phyloP scores from a whole-genome alignment of 2,329 filamentous ascomycete genomes.

The Plectosphaerella cucumerina region DNA sequence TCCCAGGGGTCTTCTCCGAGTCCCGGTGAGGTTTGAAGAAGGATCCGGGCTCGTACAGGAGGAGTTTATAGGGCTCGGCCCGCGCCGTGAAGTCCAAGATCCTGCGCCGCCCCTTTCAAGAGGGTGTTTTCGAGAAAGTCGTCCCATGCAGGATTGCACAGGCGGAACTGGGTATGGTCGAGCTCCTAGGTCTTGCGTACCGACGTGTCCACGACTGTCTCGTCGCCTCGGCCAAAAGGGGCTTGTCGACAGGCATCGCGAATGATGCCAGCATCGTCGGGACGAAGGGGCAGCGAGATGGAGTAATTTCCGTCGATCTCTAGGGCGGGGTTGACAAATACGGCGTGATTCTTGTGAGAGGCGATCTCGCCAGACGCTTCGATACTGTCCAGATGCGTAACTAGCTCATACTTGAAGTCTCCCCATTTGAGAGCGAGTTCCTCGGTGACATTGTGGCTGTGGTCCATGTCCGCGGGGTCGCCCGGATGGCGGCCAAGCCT shows the following conservation, averaged over 20 bases:
- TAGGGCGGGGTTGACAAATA: constrained; percentile 20
- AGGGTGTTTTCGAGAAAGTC: constrained; percentile 15
- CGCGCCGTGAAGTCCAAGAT: constrained; percentile 28
- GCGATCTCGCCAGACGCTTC: constrained; percentile 12
- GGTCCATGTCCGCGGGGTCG: too few relatives aligned
- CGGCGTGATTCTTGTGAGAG: constrained; percentile 6
- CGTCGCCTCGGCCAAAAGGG: constrained; percentile 32
- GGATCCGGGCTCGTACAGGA: constrained; percentile 45
- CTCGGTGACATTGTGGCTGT: too few relatives aligned
- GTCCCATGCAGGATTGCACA: constrained; percentile 29
- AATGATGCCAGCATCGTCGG: constrained; percentile 19
- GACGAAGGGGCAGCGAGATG: constrained; percentile 20
- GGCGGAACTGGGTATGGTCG: constrained; percentile 29
- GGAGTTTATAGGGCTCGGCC: constrained; percentile 40
- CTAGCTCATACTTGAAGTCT: too few relatives aligned
- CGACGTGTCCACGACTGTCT: constrained; percentile 33
- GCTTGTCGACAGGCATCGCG: constrained; percentile 19
- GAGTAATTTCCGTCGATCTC: constrained; percentile 12
- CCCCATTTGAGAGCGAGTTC: too few relatives aligned
- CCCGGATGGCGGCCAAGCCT: too few relatives aligned
- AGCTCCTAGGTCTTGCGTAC: constrained; percentile 41
- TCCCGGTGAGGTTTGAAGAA: constrained; percentile 44
- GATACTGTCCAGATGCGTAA: constrained; percentile 4
- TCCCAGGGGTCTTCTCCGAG: constrained; percentile 38
- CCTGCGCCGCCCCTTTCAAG: constrained; percentile 15